These are phyloP conservation scores for Endogone sp. DNA, from an alignment of 192 early-diverging fungal species.

Conservation along the genomic window DNA sequence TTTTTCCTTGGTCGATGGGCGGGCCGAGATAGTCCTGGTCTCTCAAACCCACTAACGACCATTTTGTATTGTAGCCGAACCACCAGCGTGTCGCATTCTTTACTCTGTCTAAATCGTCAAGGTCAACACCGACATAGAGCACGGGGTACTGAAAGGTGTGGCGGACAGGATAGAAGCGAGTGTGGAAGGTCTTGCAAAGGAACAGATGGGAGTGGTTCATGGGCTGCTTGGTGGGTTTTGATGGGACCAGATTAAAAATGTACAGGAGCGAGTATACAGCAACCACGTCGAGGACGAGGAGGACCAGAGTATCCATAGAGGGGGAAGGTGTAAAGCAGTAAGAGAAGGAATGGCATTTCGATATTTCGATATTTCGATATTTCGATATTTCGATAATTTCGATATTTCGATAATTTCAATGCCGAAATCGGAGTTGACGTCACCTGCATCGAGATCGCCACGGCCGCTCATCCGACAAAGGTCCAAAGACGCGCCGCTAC, in stretches of 20 bases:
- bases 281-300: constrained; percentile 10
- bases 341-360: too few species aligned
- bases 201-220: not conserved
- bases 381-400: too few species aligned
- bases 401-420: too few species aligned
- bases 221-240: not conserved
- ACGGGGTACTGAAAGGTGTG: constrained; percentile 51
- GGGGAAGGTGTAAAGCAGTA: not conserved
- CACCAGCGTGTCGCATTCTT: not conserved
- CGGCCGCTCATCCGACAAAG: too few species aligned
- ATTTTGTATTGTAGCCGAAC: constrained; percentile 8
- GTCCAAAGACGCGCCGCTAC: too few species aligned
- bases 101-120: constrained; percentile 12
- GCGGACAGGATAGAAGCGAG: constrained; percentile 32
- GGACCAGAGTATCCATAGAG: not conserved
- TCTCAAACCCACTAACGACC: constrained; percentile 6
- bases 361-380: too few species aligned
- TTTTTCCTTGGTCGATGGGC: not conserved
- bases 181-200: constrained; percentile 35
- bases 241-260: not conserved
- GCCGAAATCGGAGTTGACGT: too few species aligned
- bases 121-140: constrained; percentile 38
- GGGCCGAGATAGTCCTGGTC: constrained; percentile 17
- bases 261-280: not conserved
- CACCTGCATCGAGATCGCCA: too few species aligned